A percentile compares a stretch with the other conserved stretches of the same genome.
Conservation (phyloP, 768 basidiomycete species). For the Tylopilus felleus region DNA sequence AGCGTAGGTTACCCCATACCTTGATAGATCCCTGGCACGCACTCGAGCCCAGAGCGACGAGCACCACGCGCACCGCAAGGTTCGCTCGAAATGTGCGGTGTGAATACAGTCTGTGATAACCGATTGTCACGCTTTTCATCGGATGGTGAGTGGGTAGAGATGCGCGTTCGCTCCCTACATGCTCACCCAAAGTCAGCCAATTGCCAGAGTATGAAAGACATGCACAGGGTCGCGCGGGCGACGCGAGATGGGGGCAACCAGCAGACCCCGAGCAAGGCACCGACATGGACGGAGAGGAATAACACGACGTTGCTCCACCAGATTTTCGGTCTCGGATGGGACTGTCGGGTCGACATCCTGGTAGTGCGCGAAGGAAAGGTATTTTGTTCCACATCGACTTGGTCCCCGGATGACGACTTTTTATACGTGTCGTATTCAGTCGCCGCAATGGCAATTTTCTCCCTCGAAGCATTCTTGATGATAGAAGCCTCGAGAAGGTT, state of each 20-base stretch:
- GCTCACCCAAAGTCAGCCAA: slow-evolving; percentile 9
- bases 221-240: slow-evolving; percentile 1
- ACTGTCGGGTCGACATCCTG: neutral
- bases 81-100: slow-evolving; percentile 6
- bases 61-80: neutral
- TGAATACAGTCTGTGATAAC: slow-evolving; percentile 11
- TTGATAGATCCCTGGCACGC: slow-evolving; percentile 11
- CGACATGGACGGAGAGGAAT: slow-evolving; percentile 4
- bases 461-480: neutral
- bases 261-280: slow-evolving; percentile 5
- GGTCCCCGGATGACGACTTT: neutral
- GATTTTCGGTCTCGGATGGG: neutral
- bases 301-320: slow-evolving; percentile 6
- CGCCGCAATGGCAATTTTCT: neutral
- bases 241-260: slow-evolving; percentile 3
- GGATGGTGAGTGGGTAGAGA: neutral
- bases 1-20: neutral
- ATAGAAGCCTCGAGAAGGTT: neutral
- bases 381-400: neutral
- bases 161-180: neutral
- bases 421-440: neutral
- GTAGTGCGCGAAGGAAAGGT: neutral
- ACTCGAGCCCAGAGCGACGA: slow-evolving; percentile 8
- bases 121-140: slow-evolving; percentile 8
- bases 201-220: slow-evolving; percentile 9